A percentile compares a stretch with the other conserved stretches of the same genome.
These are phyloP conservation scores for Nemania serpens DNA, from an alignment of 2,329 filamentous ascomycete species.

Conservation along the genomic window DNA sequence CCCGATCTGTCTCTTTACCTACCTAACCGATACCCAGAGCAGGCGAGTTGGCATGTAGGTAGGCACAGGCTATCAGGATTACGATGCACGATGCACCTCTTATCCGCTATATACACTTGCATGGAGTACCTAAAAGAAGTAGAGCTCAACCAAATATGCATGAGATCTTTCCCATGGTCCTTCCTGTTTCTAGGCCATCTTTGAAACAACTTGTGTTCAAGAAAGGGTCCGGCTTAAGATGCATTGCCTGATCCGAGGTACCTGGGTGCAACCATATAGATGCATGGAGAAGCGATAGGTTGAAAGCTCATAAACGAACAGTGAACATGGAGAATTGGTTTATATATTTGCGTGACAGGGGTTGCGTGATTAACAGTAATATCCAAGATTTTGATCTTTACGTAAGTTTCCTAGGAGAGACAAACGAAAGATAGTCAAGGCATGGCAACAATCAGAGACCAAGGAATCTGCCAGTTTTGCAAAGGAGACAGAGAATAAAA, in stretches of 20 bases:
- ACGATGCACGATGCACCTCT: conserved; percentile 15
- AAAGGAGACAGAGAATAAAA: not conserved
- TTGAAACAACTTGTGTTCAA: conserved; percentile 3
- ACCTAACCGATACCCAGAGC: conserved; percentile 1
- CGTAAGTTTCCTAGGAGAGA: too few species aligned
- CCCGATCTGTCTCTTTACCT: conserved; percentile 11
- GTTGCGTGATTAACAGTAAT: too few species aligned
- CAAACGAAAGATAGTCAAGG: too few species aligned
- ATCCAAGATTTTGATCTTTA: too few species aligned
- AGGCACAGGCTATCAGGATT: conserved; percentile 1
- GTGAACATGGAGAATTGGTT: too few species aligned
- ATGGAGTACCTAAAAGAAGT: conserved; percentile 17
- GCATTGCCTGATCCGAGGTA: not conserved
- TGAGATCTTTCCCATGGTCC: not conserved
- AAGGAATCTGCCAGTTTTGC: not conserved
- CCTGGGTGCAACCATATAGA: too few species aligned
- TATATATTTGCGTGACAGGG: too few species aligned
- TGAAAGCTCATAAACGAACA: too few species aligned
- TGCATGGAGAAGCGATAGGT: too few species aligned
- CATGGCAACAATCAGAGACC: not conserved
- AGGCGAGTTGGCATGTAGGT: not conserved
- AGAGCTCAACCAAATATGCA: conserved; percentile 8
- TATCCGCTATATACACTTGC: conserved; percentile 20
- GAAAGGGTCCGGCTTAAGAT: not conserved
- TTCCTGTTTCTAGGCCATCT: conserved; percentile 6